Percentiles rank a stretch among this genome's conserved stretches.
Conservation (phyloP, 2,329 filamentous ascomycete species). For the Clonostachys rhizophaga region DNA sequence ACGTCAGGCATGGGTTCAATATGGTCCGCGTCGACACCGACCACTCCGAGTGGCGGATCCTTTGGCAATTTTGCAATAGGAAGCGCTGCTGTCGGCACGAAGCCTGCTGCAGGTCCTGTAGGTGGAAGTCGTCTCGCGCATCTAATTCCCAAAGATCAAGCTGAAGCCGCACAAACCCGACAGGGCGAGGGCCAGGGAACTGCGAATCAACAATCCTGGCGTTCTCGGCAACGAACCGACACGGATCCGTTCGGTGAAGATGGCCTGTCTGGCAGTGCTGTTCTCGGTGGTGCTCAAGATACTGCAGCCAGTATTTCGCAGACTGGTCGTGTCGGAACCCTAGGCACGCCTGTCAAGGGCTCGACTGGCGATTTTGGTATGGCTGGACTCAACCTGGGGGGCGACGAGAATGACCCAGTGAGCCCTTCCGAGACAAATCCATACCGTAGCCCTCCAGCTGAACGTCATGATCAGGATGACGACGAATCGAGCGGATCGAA, state of each 20-base stretch:
- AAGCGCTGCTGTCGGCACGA: slow-evolving; percentile 59
- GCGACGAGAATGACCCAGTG: slow-evolving; percentile 62
- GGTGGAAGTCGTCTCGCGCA: slow-evolving; percentile 84
- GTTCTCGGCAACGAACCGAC: slow-evolving; percentile 60
- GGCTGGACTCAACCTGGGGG: slow-evolving; percentile 52
- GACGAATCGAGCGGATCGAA: slow-evolving; percentile 30
- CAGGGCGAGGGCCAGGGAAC: slow-evolving; percentile 34
- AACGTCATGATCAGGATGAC: slow-evolving; percentile 63
- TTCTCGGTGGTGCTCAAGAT: slow-evolving; percentile 72
- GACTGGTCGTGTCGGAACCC: slow-evolving; percentile 28
- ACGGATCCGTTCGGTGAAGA: slow-evolving; percentile 75
- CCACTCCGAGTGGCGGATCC: slow-evolving; percentile 65
- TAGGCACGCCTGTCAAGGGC: slow-evolving; percentile 52
- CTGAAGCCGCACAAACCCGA: slow-evolving; percentile 52
- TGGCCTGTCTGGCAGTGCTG: slow-evolving; percentile 61
- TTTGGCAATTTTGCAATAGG: slow-evolving; percentile 86
- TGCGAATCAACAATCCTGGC: slow-evolving; percentile 44
- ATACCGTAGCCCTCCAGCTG: slow-evolving; percentile 83
- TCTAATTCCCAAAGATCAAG: slow-evolving; percentile 75
- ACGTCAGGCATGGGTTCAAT: slow-evolving; percentile 34
- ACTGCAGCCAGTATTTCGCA: slow-evolving; percentile 24
- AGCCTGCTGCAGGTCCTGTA: slow-evolving; percentile 54
- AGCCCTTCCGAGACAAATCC: slow-evolving; percentile 96
- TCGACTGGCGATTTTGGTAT: slow-evolving; percentile 57
- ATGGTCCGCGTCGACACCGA: slow-evolving; percentile 44